Evolutionary conservation across 1,284 basidiomycete species (phyloP), one percentile per base, ranked within the genome.

Genomic region (Entoloma clypeatum): DNA sequence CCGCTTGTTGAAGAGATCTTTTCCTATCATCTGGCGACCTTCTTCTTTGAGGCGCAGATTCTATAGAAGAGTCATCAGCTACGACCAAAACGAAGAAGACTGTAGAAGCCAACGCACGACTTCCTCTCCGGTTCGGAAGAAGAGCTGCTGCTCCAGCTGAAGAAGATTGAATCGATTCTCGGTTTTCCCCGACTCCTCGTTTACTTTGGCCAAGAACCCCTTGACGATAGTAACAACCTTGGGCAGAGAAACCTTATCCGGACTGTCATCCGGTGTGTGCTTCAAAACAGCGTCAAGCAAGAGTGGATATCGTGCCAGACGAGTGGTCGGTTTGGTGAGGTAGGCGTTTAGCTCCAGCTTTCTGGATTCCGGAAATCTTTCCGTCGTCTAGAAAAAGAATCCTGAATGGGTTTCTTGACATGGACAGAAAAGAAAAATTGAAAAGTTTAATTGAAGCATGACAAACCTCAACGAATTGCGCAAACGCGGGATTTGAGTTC

Each of bases 281-380:
- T 99, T 99, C 46, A 88, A 67, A 17, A 98, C 90, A 9, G 92
- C 94, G 56, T 92, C 92, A 21, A 99, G 74, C 9, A 99, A 70
- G 1, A 99, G 75, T 7, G 96, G 96, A 63, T 99, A 99, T 52
- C 96, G 75, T 19, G 95, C 96, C 21, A 99, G 75, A 56, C 96
- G 84, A 7, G 96, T 98, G 1, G 96, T 99, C 1, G 96, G 96
- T 63, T 98, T 99, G 9, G 94, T 99, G 33, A 99, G 72, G 65
- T 99, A 99, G 3, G 92, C 96, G 62, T 99, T 99, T 33, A 99
- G 68, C 64, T 99, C 96, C 32, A 99, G 78, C 68, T 98, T 99
- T 30, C 94, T 79, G 10, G 93, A 97, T 60, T 96, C 92, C 0
- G 94, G 94, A 36, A 90, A 73, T 19, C 96, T 84, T 60, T 99